Conservation (phyloP, 306 rosid genomes). For the cucumber (Cucumis sativus) region Cucumber_9930_V3 NC_026659.2:3694501-3695000, state of each 20-base stretch:
- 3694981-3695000: background rate
- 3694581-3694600: conserved; percentile 96
- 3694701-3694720: background rate
- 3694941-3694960: background rate
- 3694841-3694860: background rate
- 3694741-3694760: background rate
- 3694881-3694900: background rate
- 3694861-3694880: background rate
- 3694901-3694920: background rate
- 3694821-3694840: background rate
- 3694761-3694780: background rate
- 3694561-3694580: conserved; percentile 86
- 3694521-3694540: conserved; percentile 90
- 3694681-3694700: background rate
- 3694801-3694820: background rate
- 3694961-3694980: background rate
- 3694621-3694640: background rate
- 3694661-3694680: background rate
- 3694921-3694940: background rate
- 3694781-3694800: background rate
- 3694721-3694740: background rate
- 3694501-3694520: conserved; percentile 66
- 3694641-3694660: background rate
- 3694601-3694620: background rate
- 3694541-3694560: conserved; percentile 63